Base-by-base conservation (phyloP, 1,284 basidiomycete genomes). In the Singerocomus inundabilis region DNA sequence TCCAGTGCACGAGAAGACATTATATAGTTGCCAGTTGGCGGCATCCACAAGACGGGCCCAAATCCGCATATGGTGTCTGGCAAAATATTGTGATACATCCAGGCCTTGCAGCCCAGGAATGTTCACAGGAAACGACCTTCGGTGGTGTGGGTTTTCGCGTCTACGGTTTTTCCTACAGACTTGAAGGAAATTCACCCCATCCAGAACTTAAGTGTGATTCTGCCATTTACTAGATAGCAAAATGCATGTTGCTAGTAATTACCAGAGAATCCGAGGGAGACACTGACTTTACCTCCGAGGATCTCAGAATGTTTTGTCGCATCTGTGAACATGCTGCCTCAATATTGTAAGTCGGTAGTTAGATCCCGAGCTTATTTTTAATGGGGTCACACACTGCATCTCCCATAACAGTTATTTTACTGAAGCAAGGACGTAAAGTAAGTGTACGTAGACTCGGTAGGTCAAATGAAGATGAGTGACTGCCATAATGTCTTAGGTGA, bases 91-190 rank as follows among this genome's bases (percentile, higher is more conserved):
- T 13, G 31, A 46, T 21, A 46, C 39, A 48, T 47, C 31, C 35
- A 42, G 49, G 26, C 29, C 31, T 32, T 35, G 56, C 58, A 55
- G 52, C 57, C 51, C 55, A 39, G 57, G 37, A 55, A 60, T 57
- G 33, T 34, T 40, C n/a, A 18, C 15, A 49, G 40, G 44, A 46
- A 57, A 15, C 34, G 9, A n/a, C 24, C 28, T 34, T 30, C 16
- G 32, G 25, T n/a, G 29, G 41, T 42, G 24, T 33, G 31, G 32
- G 28, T 41, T 34, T 34, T 29, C 6, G 34, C 33, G 48, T 18
- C 29, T 43, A 43, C 18, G 18, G 21, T 9, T 10, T 26, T 16
- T 32, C 43, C 26, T 26, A 41, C 55, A 12, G 37, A 18, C 25
- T 43, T 11, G 29, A 33, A 13, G 24, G 15, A 12, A 36, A 34